Evolutionary conservation across 1,139 yeast genomes (phyloP), one percentile per base, ranked within the genome.

Genomic region (Blastobotrys arbuscula): DNA sequence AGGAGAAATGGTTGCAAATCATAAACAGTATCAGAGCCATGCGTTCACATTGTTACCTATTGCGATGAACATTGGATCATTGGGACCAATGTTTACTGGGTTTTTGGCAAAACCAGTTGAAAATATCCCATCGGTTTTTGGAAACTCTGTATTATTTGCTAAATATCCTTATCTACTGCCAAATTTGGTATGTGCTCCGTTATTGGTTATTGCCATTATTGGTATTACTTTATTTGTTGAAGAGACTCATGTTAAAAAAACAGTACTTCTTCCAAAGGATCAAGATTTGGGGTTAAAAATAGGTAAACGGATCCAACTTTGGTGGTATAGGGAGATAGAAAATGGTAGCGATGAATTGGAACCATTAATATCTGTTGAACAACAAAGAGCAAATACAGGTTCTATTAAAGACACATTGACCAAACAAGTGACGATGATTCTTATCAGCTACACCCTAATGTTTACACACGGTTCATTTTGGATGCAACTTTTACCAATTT

Each of bases 31-130:
- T 58, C 84, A 80, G 58, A 79, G 81, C 1, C 56, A 80, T 23
- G 84, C 83, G 0, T 79, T 80, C 59, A 73, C 81, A 24, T 73
- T 78, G 1, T 64, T 79, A 59, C 82, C 85, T 0, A 67, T 80
- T 42, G 68, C 79, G 24, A 78, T 76, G 72, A 79, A 79, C 57
- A 60, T 79, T 19, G 85, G 85, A 1, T 64, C 70, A 37, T 51
- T 79, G 34, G 84, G 84, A 0, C 86, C 86, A 21, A 55, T 59
- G 51, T 52, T 61, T 16, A 64, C 66, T 5, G 66, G 66, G 2
- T 57, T 64, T 47, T 55, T 72, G 42, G 71, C 72, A 15, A 63
- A 64, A 42, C 71, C 72, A 10, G 64, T 58, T 2, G 58, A 57
- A 8, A 56, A 59, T 21, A 59, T 53, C 44, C 65, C 66, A 1